These are phyloP conservation scores for Boletus coccyginus DNA, from an alignment of 768 basidiomycete genomes.

Conservation along the genomic window DNA sequence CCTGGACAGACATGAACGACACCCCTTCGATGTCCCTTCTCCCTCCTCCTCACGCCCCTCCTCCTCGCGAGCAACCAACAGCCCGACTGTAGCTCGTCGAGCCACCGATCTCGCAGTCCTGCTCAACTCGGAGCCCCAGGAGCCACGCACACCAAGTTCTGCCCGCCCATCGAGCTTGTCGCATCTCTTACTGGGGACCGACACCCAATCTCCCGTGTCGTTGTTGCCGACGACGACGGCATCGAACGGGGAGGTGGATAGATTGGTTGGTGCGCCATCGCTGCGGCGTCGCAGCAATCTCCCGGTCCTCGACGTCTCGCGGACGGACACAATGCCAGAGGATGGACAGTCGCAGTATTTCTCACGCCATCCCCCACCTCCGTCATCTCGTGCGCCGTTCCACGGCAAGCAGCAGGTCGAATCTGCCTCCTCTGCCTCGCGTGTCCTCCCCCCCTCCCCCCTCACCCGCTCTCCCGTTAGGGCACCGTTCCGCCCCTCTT, in stretches of 20 bases:
- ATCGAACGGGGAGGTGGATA: slow-evolving; percentile 27
- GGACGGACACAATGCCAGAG: slow-evolving; percentile 22
- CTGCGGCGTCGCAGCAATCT: slow-evolving; percentile 32
- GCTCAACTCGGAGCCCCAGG: slow-evolving; percentile 60
- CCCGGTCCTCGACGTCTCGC: slow-evolving; percentile 33
- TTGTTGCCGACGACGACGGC: slow-evolving; percentile 9
- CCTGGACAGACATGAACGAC: slow-evolving; percentile 26
- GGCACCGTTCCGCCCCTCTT: slow-evolving; percentile 35
- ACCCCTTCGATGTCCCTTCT: slow-evolving; percentile 33
- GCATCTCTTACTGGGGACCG: slow-evolving; percentile 35
- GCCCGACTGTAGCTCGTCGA: slow-evolving; percentile 52
- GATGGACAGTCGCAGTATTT: slow-evolving; percentile 22
- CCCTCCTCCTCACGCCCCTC: slow-evolving; percentile 37
- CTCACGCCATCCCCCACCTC: slow-evolving; percentile 23
- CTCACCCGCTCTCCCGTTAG: slow-evolving; percentile 28
- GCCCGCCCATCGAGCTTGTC: slow-evolving; percentile 44
- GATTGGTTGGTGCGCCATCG: slow-evolving; percentile 21
- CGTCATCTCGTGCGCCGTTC: slow-evolving; percentile 22
- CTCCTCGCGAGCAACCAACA: slow-evolving; percentile 34
- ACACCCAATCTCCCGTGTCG: slow-evolving; percentile 23
- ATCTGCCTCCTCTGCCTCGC: slow-evolving; percentile 21
- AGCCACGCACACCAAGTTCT: slow-evolving; percentile 34
- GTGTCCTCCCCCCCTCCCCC: slow-evolving; percentile 28
- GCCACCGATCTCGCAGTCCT: slow-evolving; percentile 78
- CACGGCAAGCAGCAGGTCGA: slow-evolving; percentile 21